Conservation (phyloP, 768 basidiomycete species). For the Suillus subaureus region DNA sequence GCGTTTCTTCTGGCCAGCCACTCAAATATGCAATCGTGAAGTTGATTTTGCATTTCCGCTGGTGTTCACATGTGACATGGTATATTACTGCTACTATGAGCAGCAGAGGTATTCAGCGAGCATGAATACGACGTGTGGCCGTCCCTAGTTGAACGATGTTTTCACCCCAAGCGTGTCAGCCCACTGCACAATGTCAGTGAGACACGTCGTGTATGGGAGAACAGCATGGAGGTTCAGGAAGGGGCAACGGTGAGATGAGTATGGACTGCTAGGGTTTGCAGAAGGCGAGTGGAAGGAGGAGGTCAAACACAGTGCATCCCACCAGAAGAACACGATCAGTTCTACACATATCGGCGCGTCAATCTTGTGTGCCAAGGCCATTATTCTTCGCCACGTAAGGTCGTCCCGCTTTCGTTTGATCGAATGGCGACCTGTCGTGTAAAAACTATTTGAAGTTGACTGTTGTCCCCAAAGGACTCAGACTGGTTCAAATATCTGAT, state of each 20-base stretch:
- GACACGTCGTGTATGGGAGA: slow-evolving; percentile 72
- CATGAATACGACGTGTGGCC: slow-evolving; percentile 68
- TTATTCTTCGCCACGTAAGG: slow-evolving; percentile 94
- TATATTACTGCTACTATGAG: slow-evolving; percentile 59
- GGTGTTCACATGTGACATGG: slow-evolving; percentile 31
- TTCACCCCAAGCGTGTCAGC: slow-evolving; percentile 60
- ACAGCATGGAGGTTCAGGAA: slow-evolving; percentile 72
- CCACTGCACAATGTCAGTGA: slow-evolving; percentile 68
- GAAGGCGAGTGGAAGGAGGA: slow-evolving; percentile 6
- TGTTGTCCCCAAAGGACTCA: slow-evolving; percentile 49
- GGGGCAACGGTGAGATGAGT: slow-evolving; percentile 77
- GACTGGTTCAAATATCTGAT: slow-evolving; percentile 67
- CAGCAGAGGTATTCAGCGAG: slow-evolving; percentile 59
- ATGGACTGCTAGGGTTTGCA: slow-evolving; percentile 76
- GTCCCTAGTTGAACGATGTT: slow-evolving; percentile 71
- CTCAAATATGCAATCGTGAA: slow-evolving; percentile 29
- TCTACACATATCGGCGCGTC: slow-evolving; percentile 92
- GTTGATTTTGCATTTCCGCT: slow-evolving; percentile 27
- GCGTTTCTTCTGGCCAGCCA: background rate
- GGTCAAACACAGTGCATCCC: slow-evolving; percentile 22
- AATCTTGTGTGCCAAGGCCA: slow-evolving; percentile 76
- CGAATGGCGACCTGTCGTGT: slow-evolving; percentile 73
- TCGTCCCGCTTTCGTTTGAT: slow-evolving; percentile 56
- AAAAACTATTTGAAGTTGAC: slow-evolving; percentile 49
- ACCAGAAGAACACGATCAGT: slow-evolving; percentile 58